Percentiles rank a stretch among this genome's conserved stretches.
Evolutionary conservation across 2,329 filamentous ascomycete species (phyloP).

Genomic region (Allantophomopsis lycopodina): DNA sequence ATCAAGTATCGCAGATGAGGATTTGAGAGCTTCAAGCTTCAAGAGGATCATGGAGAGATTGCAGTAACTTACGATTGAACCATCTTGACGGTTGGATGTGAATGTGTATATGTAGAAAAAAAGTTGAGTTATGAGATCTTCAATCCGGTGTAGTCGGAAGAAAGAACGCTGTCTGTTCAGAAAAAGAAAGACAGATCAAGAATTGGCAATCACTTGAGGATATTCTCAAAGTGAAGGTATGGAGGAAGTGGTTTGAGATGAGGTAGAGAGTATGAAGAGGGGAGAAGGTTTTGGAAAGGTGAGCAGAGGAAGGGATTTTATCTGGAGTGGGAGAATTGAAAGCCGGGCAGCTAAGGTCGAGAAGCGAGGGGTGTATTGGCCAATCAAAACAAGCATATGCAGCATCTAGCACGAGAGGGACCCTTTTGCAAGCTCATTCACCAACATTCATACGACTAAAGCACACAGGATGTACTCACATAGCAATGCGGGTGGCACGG

Average conservation of each 20-base stretch:
- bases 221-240: constrained; percentile 2
- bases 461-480: no score
- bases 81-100: constrained; percentile 27
- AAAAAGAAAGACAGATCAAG: constrained; percentile 1
- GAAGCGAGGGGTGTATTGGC: background rate
- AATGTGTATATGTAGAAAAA: constrained; percentile 7
- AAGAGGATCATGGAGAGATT: background rate
- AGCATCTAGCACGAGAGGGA: no score
- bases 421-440: no score
- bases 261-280: background rate
- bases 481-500: no score
- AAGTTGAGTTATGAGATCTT: background rate
- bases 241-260: background rate
- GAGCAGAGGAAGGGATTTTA: background rate
- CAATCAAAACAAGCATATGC: no score
- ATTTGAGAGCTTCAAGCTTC: background rate
- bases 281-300: background rate
- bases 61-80: constrained; percentile 39
- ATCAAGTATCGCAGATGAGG: background rate
- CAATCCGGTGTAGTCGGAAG: no score
- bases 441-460: no score
- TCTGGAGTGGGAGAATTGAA: background rate
- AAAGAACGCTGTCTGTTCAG: background rate
- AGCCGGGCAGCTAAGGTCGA: background rate
- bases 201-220: constrained; percentile 1